phyloP scores from a whole-genome alignment of 257 asterid species.

The Sherardia arvensis region DNA sequence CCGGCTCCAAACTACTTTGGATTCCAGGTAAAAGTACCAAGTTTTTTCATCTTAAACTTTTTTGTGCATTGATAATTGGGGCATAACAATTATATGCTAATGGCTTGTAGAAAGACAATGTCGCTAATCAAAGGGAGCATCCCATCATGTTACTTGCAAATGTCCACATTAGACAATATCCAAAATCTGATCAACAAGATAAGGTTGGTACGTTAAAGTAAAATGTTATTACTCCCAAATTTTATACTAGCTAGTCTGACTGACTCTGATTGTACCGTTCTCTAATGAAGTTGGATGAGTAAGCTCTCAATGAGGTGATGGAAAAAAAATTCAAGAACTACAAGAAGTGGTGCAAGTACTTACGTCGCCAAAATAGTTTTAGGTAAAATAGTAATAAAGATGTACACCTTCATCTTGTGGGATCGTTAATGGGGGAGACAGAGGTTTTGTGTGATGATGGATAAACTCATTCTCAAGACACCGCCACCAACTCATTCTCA shows the following conservation, averaged over 20 bases:
- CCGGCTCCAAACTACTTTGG: constrained; percentile 99
- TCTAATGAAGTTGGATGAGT: constrained; percentile 73
- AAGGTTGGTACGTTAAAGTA: too few species aligned
- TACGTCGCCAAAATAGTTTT: constrained; percentile 93
- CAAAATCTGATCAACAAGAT: constrained; percentile 97
- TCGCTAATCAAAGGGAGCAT: constrained; percentile 98
- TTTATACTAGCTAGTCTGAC: neutral
- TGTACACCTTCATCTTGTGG: neutral
- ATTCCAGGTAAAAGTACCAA: constrained; percentile 78
- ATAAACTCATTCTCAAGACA: too few species aligned
- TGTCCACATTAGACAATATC: constrained; percentile 94
- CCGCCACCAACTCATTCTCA: too few species aligned
- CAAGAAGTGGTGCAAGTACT: constrained; percentile 98
- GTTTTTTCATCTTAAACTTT: neutral
- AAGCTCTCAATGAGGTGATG: constrained; percentile 97
- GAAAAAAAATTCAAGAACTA: constrained; percentile 94
- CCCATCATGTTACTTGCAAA: constrained; percentile 92
- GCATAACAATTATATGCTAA: too few species aligned
- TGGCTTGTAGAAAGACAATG: constrained; percentile 88
- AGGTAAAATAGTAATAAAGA: constrained; percentile 38
- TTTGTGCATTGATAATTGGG: constrained; percentile 19
- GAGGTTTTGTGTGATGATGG: too few species aligned
- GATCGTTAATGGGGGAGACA: too few species aligned
- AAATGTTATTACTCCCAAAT: neutral
- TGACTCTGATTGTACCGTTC: neutral